Percentiles rank a stretch among this genome's conserved stretches.
Evolutionary conservation across 2,329 filamentous ascomycete genomes (phyloP).

Genomic region (Pseudocercospora macadamiae): DNA sequence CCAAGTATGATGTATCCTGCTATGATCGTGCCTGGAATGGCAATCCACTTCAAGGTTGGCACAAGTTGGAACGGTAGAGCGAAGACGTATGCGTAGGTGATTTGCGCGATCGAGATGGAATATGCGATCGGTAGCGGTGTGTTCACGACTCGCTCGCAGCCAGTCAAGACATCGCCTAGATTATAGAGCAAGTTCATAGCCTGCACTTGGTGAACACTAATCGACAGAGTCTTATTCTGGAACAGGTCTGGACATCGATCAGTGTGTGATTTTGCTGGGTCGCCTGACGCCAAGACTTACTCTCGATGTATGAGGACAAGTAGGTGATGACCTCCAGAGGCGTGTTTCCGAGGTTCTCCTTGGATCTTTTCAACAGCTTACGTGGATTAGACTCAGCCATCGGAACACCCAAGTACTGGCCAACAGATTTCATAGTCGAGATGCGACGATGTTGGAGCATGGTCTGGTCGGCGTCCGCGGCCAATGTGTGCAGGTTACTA

Average conservation of each 20-base stretch:
- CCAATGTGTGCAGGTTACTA: constrained; percentile 74
- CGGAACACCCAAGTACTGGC: constrained; percentile 74
- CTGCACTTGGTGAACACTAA: constrained; percentile 63
- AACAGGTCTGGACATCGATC: constrained; percentile 50
- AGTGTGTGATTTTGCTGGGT: not conserved
- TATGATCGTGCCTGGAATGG: constrained; percentile 74
- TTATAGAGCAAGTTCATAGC: constrained; percentile 60
- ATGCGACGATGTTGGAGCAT: constrained; percentile 42
- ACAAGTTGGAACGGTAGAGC: constrained; percentile 81
- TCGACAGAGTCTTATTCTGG: constrained; percentile 57
- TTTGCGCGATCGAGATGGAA: constrained; percentile 81
- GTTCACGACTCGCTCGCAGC: constrained; percentile 76
- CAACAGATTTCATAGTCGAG: constrained; percentile 41
- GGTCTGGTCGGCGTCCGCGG: constrained; percentile 59
- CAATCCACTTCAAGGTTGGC: constrained; percentile 66
- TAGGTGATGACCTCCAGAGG: constrained; percentile 80
- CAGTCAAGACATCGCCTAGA: constrained; percentile 72
- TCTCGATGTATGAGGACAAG: constrained; percentile 67
- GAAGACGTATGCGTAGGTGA: constrained; percentile 82
- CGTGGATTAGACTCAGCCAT: constrained; percentile 79
- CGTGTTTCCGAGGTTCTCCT: constrained; percentile 76
- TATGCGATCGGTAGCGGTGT: constrained; percentile 84
- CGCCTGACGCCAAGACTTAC: not conserved
- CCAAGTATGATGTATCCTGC: constrained; percentile 79
- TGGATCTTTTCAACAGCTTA: constrained; percentile 73